phyloP scores from a whole-genome alignment of 371 early-diverging fungal genomes.

The Dichotomocladium elegans region DNA sequence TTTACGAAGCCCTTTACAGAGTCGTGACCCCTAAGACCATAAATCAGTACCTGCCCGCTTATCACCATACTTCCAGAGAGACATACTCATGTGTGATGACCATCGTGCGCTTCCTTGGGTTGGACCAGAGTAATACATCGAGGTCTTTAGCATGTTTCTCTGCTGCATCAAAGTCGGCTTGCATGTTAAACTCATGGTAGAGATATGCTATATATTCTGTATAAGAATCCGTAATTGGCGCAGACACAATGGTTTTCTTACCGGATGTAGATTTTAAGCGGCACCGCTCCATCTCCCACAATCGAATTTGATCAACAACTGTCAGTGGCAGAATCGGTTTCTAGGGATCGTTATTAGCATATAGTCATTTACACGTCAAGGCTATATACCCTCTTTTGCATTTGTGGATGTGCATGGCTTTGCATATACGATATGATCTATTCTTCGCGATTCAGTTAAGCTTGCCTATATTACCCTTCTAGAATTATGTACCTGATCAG shows the following conservation, averaged over 20 bases:
- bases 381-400: slow-evolving; percentile 77
- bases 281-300: slow-evolving; percentile 98
- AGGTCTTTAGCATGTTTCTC: slow-evolving; percentile 73
- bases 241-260: slow-evolving; percentile 15
- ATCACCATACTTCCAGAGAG: background rate
- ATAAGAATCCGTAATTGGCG: background rate
- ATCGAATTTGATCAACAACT: slow-evolving; percentile 93
- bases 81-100: slow-evolving; percentile 59
- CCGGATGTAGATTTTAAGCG: slow-evolving; percentile 63
- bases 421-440: slow-evolving; percentile 86
- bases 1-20: slow-evolving; percentile 57
- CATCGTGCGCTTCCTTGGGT: slow-evolving; percentile 55
- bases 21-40: slow-evolving; percentile 44
- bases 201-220: slow-evolving; percentile 56
- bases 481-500: slow-evolving; percentile 73
- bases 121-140: slow-evolving; percentile 80
- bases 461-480: background rate
- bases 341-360: too few relatives aligned
- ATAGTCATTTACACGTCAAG: too few relatives aligned
- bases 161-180: slow-evolving; percentile 74
- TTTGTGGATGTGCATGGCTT: slow-evolving; percentile 91
- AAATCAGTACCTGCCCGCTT: background rate
- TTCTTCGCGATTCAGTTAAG: too few relatives aligned
- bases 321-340: slow-evolving; percentile 86
- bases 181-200: slow-evolving; percentile 78